A percentile compares a stretch with the other conserved stretches of the same genome.
Conservation (phyloP, 345 rosid genomes). For the Crucihimalaya himalaica region DNA sequence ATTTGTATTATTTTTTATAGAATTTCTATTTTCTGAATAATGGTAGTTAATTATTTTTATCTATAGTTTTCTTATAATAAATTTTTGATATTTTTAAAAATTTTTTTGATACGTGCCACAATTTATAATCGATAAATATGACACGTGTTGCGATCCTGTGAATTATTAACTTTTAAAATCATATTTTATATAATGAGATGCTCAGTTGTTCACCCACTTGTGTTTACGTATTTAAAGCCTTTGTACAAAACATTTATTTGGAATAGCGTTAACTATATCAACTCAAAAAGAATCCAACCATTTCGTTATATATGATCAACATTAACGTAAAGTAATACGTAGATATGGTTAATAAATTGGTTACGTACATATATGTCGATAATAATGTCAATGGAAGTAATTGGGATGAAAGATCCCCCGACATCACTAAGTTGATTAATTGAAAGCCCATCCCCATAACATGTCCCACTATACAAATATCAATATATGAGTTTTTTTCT, state of each 20-base stretch:
- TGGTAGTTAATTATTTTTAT: too few species aligned
- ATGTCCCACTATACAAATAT: neutral
- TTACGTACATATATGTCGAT: neutral
- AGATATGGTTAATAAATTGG: neutral
- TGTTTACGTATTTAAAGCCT: neutral
- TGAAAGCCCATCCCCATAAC: neutral
- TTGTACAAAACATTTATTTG: neutral
- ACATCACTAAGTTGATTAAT: neutral
- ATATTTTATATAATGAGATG: too few species aligned
- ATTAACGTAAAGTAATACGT: neutral
- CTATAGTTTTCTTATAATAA: too few species aligned
- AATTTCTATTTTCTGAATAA: too few species aligned
- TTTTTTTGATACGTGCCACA: too few species aligned
- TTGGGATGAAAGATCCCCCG: neutral
- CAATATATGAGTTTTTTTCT: neutral
- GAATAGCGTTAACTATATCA: neutral
- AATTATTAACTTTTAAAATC: too few species aligned
- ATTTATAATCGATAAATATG: too few species aligned
- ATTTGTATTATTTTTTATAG: too few species aligned
- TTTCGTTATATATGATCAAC: constrained; percentile 6
- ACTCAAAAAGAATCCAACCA: neutral
- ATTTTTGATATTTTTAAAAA: too few species aligned
- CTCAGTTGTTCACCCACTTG: neutral
- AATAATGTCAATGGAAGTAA: neutral
- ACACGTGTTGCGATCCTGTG: too few species aligned